phyloP scores from a whole-genome alignment of 257 asterid genomes.

The Solanum clarkiae region DNA sequence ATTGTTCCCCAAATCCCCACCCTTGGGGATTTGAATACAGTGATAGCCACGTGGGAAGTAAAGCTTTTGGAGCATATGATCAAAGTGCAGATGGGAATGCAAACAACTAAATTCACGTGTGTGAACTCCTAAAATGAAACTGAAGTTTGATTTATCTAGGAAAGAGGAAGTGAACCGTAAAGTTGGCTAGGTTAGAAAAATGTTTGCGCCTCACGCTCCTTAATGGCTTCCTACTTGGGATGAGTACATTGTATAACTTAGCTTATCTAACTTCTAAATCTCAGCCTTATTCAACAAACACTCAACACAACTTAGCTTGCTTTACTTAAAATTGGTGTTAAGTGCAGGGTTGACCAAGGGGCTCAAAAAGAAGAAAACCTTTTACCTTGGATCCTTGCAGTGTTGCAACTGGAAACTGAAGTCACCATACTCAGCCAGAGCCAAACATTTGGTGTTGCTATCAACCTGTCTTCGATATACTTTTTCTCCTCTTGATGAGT shows the following conservation, averaged over 20 bases:
- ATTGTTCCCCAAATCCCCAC: too few species aligned
- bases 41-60: background rate
- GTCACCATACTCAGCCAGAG: background rate
- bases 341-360: background rate
- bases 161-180: background rate
- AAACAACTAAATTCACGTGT: background rate
- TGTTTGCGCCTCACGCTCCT: slow-evolving; percentile 16
- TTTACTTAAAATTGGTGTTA: background rate
- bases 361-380: background rate
- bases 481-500: background rate
- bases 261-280: background rate
- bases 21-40: too few species aligned
- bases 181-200: background rate
- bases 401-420: background rate
- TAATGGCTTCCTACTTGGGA: too few species aligned
- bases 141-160: background rate
- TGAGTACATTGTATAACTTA: background rate
- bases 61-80: background rate
- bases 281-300: background rate
- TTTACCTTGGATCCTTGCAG: background rate
- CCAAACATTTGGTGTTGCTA: background rate
- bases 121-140: background rate
- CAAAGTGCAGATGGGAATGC: background rate
- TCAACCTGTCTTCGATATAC: background rate
- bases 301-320: background rate